A percentile compares a stretch with the other conserved stretches of the same genome.
phyloP scores from a whole-genome alignment of 192 early-diverging fungal genomes.

The Fimicolochytrium jonesii region DNA sequence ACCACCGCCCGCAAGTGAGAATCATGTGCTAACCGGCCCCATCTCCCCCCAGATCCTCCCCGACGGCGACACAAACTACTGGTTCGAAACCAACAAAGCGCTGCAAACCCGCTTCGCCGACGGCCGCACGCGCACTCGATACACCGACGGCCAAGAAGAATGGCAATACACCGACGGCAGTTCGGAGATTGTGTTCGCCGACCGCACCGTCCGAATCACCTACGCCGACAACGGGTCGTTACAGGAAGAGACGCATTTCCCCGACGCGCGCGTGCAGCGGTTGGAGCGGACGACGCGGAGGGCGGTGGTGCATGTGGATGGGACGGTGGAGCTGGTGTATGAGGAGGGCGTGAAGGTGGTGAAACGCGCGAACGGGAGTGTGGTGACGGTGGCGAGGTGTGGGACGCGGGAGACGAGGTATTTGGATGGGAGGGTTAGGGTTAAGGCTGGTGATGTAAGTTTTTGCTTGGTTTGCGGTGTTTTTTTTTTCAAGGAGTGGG shows the following conservation, averaged over 20 bases:
- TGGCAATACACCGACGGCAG: conserved; percentile 24
- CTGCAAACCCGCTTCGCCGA: conserved; percentile 32
- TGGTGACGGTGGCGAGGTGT: neutral
- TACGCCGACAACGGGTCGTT: too few species aligned
- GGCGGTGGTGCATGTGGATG: conserved; percentile 18
- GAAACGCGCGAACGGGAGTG: neutral
- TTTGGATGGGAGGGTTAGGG: conserved; percentile 15
- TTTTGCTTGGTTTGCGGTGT: too few species aligned
- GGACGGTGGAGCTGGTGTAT: conserved; percentile 1
- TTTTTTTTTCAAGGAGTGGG: too few species aligned
- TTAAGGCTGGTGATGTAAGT: conserved; percentile 1
- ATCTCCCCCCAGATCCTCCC: too few species aligned
- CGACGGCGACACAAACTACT: conserved; percentile 27
- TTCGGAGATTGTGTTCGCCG: conserved; percentile 32
- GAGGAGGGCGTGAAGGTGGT: neutral
- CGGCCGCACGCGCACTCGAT: conserved; percentile 29
- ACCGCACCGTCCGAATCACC: conserved; percentile 25
- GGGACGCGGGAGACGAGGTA: conserved; percentile 22
- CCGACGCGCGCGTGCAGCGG: conserved; percentile 21
- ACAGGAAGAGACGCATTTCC: conserved; percentile 32
- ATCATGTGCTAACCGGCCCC: neutral
- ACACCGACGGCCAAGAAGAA: conserved; percentile 36
- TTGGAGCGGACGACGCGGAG: conserved; percentile 8
- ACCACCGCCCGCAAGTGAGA: too few species aligned
- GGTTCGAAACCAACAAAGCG: conserved; percentile 27